Evolutionary conservation across 352 stramenopile species (phyloP).

Genomic region (Aphanomyces cochlioides): DNA sequence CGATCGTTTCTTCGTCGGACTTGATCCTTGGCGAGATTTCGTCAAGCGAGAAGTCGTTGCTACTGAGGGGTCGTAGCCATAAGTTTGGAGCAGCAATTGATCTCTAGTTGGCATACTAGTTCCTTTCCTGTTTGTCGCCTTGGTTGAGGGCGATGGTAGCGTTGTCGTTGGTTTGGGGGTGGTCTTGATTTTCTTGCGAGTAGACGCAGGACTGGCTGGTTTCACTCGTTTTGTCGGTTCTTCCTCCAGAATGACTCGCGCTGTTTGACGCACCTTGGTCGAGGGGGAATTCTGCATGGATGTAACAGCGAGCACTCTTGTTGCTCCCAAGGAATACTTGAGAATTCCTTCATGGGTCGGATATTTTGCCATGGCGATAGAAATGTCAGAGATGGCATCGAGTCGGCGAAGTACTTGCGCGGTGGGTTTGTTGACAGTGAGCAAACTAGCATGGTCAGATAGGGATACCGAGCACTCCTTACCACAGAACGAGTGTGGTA

Average conservation of each 20-base stretch:
- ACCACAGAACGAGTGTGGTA: conserved; percentile 62
- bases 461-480: background rate
- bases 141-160: background rate
- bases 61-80: conserved; percentile 13
- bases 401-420: conserved; percentile 45
- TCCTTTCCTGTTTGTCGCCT: conserved; percentile 5
- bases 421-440: conserved; percentile 26
- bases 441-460: conserved; percentile 11
- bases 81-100: conserved; percentile 24
- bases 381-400: conserved; percentile 60
- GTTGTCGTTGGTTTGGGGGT: background rate
- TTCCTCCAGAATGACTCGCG: conserved; percentile 62
- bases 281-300: conserved; percentile 58
- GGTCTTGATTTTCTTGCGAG: conserved; percentile 11
- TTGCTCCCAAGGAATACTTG: conserved; percentile 51
- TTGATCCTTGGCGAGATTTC: conserved; percentile 11
- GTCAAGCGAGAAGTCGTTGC: background rate
- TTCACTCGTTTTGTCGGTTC: conserved; percentile 29
- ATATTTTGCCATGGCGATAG: conserved; percentile 69
- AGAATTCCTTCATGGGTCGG: conserved; percentile 69
- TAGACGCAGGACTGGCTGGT: conserved; percentile 12
- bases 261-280: conserved; percentile 57
- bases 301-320: conserved; percentile 55
- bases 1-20: conserved; percentile 10
- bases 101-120: conserved; percentile 2